These are phyloP conservation scores for Discostella pseudostelligera DNA, from an alignment of 108 stramenopile species.

Conservation along the genomic window DNA sequence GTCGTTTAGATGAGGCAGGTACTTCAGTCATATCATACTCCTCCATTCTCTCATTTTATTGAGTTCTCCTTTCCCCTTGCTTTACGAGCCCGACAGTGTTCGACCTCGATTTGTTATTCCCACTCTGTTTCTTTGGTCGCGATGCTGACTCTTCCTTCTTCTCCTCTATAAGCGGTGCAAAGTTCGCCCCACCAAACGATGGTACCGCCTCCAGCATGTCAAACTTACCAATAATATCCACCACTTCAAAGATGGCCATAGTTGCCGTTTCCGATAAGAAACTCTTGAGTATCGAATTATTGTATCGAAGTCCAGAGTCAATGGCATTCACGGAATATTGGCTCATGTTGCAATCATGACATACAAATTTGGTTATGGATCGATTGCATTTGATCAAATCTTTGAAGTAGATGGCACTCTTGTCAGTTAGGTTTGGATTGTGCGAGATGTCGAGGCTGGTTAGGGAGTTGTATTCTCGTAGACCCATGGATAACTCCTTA, in stretches of 20 bases:
- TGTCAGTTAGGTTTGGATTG: constrained; percentile 1
- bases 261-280: background rate
- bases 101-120: no score
- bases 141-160: no score
- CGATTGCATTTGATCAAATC: constrained; percentile 6
- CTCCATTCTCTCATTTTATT: no score
- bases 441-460: constrained; percentile 9
- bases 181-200: no score
- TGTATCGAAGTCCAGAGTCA: constrained; percentile 8
- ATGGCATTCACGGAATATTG: background rate
- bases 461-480: background rate
- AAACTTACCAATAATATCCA: background rate
- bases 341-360: background rate
- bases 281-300: constrained; percentile 6
- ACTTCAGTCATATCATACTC: no score
- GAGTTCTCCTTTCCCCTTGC: no score
- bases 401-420: background rate
- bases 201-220: no score
- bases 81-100: no score
- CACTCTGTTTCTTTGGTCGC: no score
- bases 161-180: no score
- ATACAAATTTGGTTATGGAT: background rate
- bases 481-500: constrained; percentile 3
- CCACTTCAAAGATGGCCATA: background rate
- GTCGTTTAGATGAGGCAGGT: no score